Evolutionary conservation across 2,329 filamentous ascomycete species (phyloP).

Genomic region (Daldinia sp.): DNA sequence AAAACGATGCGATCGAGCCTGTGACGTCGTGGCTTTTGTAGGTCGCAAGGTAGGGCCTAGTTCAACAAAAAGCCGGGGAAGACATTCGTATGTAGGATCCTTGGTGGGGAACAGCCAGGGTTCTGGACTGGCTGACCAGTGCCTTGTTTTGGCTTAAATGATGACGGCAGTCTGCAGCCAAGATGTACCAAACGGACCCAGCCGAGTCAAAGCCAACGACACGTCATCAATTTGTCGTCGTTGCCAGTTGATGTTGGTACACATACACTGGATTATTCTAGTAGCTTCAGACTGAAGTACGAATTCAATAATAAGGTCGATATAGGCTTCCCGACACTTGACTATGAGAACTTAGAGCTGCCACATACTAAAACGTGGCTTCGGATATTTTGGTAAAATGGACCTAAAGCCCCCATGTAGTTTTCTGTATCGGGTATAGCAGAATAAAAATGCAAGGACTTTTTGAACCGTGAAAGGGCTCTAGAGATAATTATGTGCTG

Average conservation of each 20-base stretch:
- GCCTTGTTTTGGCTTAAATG: slow-evolving; percentile 36
- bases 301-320: not conserved
- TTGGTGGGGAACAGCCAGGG: slow-evolving; percentile 30
- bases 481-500: too few species aligned
- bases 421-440: not conserved
- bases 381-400: not conserved
- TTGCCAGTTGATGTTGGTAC: not conserved
- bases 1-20: slow-evolving; percentile 31
- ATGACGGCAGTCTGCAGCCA: slow-evolving; percentile 39
- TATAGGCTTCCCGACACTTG: not conserved
- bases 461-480: too few species aligned
- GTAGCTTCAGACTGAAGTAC: slow-evolving; percentile 5
- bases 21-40: slow-evolving; percentile 49
- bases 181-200: slow-evolving; percentile 27
- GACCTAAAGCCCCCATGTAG: not conserved
- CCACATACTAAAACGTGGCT: not conserved
- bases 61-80: slow-evolving; percentile 1
- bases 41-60: slow-evolving; percentile 7
- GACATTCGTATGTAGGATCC: slow-evolving; percentile 2
- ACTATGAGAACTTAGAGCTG: not conserved
- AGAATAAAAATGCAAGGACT: too few species aligned
- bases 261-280: slow-evolving; percentile 9
- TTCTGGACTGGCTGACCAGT: slow-evolving; percentile 28
- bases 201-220: slow-evolving; percentile 43
- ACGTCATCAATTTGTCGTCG: slow-evolving; percentile 39